Evolutionary conservation across 2,329 filamentous ascomycete genomes (phyloP).

Genomic region (Juglanconis juglandina): DNA sequence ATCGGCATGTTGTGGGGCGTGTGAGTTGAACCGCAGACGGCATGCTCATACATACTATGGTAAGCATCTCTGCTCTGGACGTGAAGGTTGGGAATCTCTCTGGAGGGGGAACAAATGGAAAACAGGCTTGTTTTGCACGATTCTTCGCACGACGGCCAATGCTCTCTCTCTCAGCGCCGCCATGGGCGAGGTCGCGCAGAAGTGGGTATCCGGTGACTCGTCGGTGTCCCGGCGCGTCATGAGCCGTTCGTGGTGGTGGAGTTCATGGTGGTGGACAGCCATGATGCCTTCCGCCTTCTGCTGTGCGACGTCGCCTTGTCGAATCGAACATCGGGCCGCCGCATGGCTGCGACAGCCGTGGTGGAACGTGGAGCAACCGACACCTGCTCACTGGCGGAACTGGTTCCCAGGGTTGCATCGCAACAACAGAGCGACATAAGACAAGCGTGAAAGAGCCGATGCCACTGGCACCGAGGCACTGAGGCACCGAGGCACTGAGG

Average conservation of each 20-base stretch:
- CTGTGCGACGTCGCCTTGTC: constrained; percentile 3
- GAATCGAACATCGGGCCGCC: constrained; percentile 1
- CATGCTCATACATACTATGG: no score
- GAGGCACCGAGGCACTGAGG: no score
- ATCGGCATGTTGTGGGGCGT: neutral
- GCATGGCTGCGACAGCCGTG: constrained; percentile 4
- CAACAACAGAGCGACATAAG: neutral
- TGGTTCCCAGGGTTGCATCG: neutral
- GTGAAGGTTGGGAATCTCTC: neutral
- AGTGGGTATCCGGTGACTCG: neutral
- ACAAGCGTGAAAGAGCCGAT: neutral
- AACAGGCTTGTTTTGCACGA: constrained; percentile 9
- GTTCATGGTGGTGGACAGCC: neutral
- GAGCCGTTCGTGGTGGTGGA: neutral
- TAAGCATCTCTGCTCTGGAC: neutral
- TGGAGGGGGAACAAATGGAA: neutral
- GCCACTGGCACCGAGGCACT: no score
- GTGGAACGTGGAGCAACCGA: neutral
- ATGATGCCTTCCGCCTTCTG: neutral
- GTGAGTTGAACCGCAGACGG: neutral
- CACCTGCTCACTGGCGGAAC: neutral
- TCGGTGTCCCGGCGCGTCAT: neutral
- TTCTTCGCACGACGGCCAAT: neutral
- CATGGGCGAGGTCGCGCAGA: neutral
- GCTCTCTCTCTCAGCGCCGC: neutral